phyloP scores from a whole-genome alignment of 2,329 filamentous ascomycete genomes.

The Pseudogymnoascus sp. region DNA sequence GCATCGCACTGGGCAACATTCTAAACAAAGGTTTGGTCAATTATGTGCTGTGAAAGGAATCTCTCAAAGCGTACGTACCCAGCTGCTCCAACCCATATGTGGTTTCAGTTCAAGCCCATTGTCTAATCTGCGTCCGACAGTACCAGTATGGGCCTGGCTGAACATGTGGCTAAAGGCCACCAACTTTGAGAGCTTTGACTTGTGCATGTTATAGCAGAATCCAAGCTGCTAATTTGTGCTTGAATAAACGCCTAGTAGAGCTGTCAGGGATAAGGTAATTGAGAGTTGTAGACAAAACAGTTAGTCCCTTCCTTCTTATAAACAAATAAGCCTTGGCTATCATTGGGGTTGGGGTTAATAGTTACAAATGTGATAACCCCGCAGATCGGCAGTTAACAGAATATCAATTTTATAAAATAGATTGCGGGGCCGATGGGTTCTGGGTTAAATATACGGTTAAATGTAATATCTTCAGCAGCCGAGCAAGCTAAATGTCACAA shows the following conservation, averaged over 20 bases:
- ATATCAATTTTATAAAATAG: no score
- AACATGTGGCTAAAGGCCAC: neutral
- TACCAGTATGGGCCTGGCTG: neutral
- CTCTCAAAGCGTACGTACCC: neutral
- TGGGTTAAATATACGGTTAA: no score
- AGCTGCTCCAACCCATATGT: conserved; percentile 20
- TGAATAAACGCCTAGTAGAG: neutral
- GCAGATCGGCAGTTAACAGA: no score
- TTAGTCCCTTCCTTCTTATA: neutral
- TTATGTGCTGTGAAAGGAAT: conserved; percentile 33
- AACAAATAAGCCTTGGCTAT: no score
- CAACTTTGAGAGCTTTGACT: neutral
- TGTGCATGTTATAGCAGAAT: neutral
- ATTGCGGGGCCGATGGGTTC: no score
- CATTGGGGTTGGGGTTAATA: no score
- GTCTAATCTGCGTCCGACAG: conserved; percentile 14
- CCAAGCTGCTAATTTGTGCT: neutral
- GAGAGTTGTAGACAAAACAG: neutral
- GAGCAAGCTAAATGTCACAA: no score
- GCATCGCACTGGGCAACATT: conserved; percentile 37
- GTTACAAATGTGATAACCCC: no score
- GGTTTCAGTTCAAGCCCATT: conserved; percentile 24
- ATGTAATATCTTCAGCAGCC: no score
- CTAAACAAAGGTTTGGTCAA: conserved; percentile 43
- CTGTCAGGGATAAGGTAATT: neutral